Base-by-base conservation (phyloP, 225 moss, liverwort and hornwort genomes). In the Rhytidiadelphus loreus region DNA sequence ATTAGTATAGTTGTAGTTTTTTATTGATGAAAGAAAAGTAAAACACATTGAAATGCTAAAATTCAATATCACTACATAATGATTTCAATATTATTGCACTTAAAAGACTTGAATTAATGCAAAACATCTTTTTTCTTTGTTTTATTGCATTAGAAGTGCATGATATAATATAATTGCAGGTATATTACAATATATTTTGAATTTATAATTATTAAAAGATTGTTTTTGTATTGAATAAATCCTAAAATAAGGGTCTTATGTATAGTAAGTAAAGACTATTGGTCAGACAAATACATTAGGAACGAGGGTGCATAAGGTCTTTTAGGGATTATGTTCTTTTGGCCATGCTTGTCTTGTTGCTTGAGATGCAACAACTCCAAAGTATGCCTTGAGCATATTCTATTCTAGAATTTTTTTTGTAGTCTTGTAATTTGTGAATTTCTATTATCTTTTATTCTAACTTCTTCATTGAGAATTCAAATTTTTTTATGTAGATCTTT, bases 21-120 rank as follows among this genome's bases (percentile, higher is more conserved):
- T 56, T 52, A 7, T 25, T n/a, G 6, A 15, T 77, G n/a, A 55
- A 77, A 4, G 20, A 48, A 50, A 32, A 50, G 18, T 12, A 7
- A 12, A 37, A 37, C 1, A n/a, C 25, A n/a, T 78, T 35, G 1
- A 56, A n/a, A 0, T 35, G 0, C 2, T n/a, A 1, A 53, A 78
- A 56, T 16, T 56, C 7, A n/a, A 56, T n/a, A 16, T 16, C 2
- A 56, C 1, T 17, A 18, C 12, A 28, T 6, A 16, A 77, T n/a
- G 10, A 37, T 56, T 56, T 78, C 26, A 57, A 39, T 39, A 28
- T 7, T 28, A 39, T 39, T 79, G 28, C 39, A 26, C 0, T 0
- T n/a, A 8, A 39, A 79, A 79, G 18, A 28, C 23, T 39, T 57
- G 37, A 58, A 26, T 7, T 6, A 17, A 26, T 57, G 7, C 3